Percentiles rank a stretch among this genome's conserved stretches.
Evolutionary conservation across 768 basidiomycete genomes (phyloP).

Genomic region (Melanogaster broomeanus): DNA sequence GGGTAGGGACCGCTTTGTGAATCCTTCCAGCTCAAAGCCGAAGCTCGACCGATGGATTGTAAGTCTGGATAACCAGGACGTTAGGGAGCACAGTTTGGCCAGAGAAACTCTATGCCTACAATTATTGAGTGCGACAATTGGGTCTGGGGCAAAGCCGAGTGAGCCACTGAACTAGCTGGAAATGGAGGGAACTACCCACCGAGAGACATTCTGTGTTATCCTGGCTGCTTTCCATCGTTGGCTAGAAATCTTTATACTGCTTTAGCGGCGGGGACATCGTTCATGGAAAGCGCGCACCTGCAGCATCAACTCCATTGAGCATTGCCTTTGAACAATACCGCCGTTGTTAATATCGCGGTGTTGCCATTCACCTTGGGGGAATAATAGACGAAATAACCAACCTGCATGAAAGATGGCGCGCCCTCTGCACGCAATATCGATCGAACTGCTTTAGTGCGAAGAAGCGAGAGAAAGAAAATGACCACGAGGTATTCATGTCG

Average conservation of each 20-base stretch:
- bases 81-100: background rate
- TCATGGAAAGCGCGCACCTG: conserved; percentile 23
- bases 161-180: conserved; percentile 5
- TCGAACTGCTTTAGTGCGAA: conserved; percentile 34
- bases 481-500: conserved; percentile 39
- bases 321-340: conserved; percentile 28
- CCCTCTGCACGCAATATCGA: conserved; percentile 35
- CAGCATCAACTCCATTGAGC: conserved; percentile 27
- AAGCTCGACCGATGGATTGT: conserved; percentile 43
- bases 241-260: conserved; percentile 29
- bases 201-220: conserved; percentile 22
- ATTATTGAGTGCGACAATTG: conserved; percentile 41
- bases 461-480: conserved; percentile 30
- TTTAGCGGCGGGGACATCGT: conserved; percentile 17
- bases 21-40: conserved; percentile 59
- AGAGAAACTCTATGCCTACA: conserved; percentile 28
- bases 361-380: conserved; percentile 24
- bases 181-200: conserved; percentile 9
- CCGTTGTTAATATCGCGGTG: conserved; percentile 32
- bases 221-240: conserved; percentile 16
- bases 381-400: conserved; percentile 30
- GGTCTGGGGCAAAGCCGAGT: conserved; percentile 25
- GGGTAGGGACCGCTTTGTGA: conserved; percentile 42
- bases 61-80: conserved; percentile 44
- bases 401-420: conserved; percentile 32